phyloP scores from a whole-genome alignment of 345 rosid species.

The Lumnitzera racemosa region DNA sequence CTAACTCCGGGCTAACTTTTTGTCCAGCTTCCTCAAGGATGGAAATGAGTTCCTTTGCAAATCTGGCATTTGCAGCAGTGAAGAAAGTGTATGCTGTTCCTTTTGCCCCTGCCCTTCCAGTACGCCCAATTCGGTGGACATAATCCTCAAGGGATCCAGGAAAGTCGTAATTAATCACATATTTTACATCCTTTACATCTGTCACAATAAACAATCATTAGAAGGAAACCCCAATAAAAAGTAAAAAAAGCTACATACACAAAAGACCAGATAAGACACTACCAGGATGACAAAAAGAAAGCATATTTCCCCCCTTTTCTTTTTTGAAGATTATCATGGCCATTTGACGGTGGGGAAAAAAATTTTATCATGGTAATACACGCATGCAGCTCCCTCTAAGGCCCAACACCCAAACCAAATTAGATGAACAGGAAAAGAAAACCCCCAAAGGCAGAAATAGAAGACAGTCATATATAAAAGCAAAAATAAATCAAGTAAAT shows the following conservation, averaged over 20 bases:
- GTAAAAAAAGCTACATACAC: background rate
- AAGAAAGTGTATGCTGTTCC: constrained; percentile 98
- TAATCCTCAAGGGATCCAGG: constrained; percentile 99
- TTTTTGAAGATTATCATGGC: too few relatives aligned
- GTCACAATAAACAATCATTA: constrained; percentile 12
- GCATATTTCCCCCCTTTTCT: too few relatives aligned
- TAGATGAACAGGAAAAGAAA: too few relatives aligned
- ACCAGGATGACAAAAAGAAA: too few relatives aligned
- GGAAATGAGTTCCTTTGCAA: constrained; percentile 80
- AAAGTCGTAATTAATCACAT: constrained; percentile 94
- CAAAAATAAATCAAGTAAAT: too few relatives aligned
- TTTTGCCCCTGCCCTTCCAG: constrained; percentile 99
- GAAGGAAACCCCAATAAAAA: constrained; percentile 9
- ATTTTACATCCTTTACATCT: constrained; percentile 97
- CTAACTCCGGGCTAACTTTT: constrained; percentile 79
- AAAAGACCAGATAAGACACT: background rate
- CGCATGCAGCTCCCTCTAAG: too few relatives aligned
- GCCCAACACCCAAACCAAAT: too few relatives aligned
- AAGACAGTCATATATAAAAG: too few relatives aligned
- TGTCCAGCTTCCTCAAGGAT: constrained; percentile 98
- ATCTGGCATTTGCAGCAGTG: constrained; percentile 94
- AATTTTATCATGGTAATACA: too few relatives aligned
- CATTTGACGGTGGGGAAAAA: too few relatives aligned
- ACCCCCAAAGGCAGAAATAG: too few relatives aligned
- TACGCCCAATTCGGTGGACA: constrained; percentile 95